These are phyloP conservation scores for Starmerella floricola DNA, from an alignment of 805 yeast species.

Conservation along the genomic window DNA sequence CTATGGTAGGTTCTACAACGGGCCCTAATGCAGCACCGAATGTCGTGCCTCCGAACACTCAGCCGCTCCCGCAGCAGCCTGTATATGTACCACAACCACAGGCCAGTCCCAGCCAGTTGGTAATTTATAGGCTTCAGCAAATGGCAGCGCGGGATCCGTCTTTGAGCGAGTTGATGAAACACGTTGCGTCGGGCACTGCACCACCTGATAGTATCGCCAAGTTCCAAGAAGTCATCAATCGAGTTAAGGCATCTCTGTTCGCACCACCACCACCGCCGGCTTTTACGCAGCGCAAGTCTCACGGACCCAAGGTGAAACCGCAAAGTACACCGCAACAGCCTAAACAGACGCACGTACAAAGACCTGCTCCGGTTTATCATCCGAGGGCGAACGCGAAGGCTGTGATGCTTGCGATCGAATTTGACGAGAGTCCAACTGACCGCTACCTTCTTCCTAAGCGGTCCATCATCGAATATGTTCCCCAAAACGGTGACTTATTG, in stretches of 20 bases:
- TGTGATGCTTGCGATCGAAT: slow-evolving; percentile 65
- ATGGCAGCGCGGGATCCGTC: slow-evolving; percentile 66
- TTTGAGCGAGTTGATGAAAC: slow-evolving; percentile 61
- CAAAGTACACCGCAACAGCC: slow-evolving; percentile 28
- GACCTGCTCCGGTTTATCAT: slow-evolving; percentile 10
- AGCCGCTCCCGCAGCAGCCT: neutral
- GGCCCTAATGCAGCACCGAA: neutral
- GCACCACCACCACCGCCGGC: slow-evolving; percentile 13
- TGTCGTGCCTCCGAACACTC: neutral
- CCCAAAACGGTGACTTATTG: slow-evolving; percentile 28
- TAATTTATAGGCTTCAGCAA: slow-evolving; percentile 73
- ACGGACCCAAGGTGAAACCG: slow-evolving; percentile 41
- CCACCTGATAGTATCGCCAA: slow-evolving; percentile 55
- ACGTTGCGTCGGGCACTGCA: slow-evolving; percentile 77
- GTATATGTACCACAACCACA: neutral
- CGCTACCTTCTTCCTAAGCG: slow-evolving; percentile 68
- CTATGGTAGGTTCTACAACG: no score
- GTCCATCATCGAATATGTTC: slow-evolving; percentile 48
- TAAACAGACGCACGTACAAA: no score
- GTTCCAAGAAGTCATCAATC: slow-evolving; percentile 68
- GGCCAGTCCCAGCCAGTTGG: slow-evolving; percentile 42
- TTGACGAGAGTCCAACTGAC: slow-evolving; percentile 61
- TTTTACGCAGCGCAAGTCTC: neutral
- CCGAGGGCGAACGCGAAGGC: slow-evolving; percentile 16
- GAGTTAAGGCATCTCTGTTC: slow-evolving; percentile 41